A percentile compares a stretch with the other conserved stretches of the same genome.
phyloP scores from a whole-genome alignment of 2,329 filamentous ascomycete species.

The Arthrobotrys sphaeroides region DNA sequence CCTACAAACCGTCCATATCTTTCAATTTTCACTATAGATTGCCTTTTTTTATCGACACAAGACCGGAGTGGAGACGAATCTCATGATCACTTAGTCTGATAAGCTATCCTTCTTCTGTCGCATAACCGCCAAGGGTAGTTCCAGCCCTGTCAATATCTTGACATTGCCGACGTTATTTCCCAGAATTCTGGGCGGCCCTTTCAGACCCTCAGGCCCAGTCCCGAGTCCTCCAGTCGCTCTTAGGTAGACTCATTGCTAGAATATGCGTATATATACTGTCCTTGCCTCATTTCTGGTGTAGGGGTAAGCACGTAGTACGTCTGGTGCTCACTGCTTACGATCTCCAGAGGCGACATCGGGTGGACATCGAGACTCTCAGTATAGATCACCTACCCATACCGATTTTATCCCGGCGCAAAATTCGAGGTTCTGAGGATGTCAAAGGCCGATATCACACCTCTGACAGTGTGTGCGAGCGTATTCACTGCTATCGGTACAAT shows the following conservation, averaged over 20 bases:
- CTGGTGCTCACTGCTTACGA: neutral
- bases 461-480: slow-evolving; percentile 28
- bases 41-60: slow-evolving; percentile 17
- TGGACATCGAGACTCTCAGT: neutral
- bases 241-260: neutral
- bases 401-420: neutral
- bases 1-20: neutral
- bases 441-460: slow-evolving; percentile 20
- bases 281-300: neutral
- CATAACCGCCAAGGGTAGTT: neutral
- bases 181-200: neutral
- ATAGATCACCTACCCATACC: neutral
- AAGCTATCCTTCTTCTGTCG: neutral
- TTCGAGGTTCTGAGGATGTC: slow-evolving; percentile 1
- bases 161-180: neutral
- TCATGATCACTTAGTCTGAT: neutral
- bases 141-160: neutral
- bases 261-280: slow-evolving; percentile 11
- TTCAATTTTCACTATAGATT: neutral
- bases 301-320: neutral
- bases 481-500: slow-evolving; percentile 27
- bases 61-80: neutral
- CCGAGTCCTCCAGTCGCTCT: neutral
- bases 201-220: slow-evolving; percentile 1
- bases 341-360: neutral